Evolutionary conservation across 257 asterid genomes (phyloP).

Genomic region (Solanum chaucha): DNA sequence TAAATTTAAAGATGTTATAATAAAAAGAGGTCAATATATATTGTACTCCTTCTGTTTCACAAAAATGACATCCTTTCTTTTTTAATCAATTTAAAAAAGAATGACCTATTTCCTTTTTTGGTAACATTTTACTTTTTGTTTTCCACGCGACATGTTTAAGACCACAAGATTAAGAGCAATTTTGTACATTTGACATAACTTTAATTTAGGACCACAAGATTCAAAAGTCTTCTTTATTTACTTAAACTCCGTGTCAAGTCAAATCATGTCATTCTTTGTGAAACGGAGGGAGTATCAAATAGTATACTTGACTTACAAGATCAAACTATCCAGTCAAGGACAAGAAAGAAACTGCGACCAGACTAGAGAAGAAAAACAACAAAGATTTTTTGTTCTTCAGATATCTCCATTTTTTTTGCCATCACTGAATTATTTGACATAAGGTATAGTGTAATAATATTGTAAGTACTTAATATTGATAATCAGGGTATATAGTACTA

Average conservation of each 20-base stretch:
- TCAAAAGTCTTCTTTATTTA: no score
- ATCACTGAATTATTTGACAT: not conserved
- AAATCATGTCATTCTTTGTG: no score
- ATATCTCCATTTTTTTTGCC: not conserved
- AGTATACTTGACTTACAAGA: not conserved
- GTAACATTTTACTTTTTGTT: no score
- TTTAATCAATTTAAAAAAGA: no score
- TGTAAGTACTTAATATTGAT: not conserved
- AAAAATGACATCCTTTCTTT: no score
- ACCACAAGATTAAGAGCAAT: no score
- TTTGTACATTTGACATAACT: no score
- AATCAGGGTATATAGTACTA: not conserved
- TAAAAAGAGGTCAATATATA: not conserved
- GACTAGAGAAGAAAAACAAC: not conserved
- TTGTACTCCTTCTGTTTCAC: not conserved
- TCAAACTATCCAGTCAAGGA: not conserved
- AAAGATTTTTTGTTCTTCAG: not conserved
- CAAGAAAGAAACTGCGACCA: not conserved
- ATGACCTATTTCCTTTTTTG: no score
- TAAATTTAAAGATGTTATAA: not conserved
- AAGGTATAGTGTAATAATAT: not conserved
- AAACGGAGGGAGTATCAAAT: not conserved
- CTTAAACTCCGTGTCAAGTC: no score
- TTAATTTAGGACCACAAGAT: no score
- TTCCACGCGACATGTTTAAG: no score